These are phyloP conservation scores for Panaeolus cyanescens DNA, from an alignment of 768 basidiomycete species.

Conservation along the genomic window DNA sequence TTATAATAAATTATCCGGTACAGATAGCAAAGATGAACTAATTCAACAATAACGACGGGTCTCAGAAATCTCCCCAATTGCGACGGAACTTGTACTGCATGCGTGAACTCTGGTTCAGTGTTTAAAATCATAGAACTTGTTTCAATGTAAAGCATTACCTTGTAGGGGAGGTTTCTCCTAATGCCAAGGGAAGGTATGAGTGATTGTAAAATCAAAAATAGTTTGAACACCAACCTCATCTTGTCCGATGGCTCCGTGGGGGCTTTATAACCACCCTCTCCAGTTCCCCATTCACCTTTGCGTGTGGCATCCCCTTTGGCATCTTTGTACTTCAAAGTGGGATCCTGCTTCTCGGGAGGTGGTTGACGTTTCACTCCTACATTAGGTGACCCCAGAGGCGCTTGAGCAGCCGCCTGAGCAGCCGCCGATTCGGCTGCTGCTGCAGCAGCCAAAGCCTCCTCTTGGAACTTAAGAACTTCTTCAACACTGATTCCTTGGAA, in stretches of 20 bases:
- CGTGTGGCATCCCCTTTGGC: slow-evolving; percentile 53
- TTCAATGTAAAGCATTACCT: slow-evolving; percentile 50
- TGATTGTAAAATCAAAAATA: slow-evolving; percentile 3
- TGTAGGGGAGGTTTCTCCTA: slow-evolving; percentile 85
- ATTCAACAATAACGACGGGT: background rate
- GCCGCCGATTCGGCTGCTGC: slow-evolving; percentile 12
- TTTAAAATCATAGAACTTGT: slow-evolving; percentile 25
- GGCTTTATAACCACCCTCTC: slow-evolving; percentile 68
- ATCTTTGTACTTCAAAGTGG: slow-evolving; percentile 57
- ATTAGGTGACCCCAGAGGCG: slow-evolving; percentile 41
- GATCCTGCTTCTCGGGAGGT: slow-evolving; percentile 74
- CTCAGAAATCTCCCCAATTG: slow-evolving; percentile 85
- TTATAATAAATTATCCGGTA: slow-evolving; percentile 12
- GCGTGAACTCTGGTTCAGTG: slow-evolving; percentile 53
- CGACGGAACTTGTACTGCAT: slow-evolving; percentile 91
- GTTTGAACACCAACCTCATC: slow-evolving; percentile 52
- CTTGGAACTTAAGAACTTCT: slow-evolving; percentile 61
- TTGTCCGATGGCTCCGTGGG: slow-evolving; percentile 78
- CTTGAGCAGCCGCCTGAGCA: slow-evolving; percentile 10
- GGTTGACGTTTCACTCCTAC: slow-evolving; percentile 40
- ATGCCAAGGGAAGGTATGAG: background rate
- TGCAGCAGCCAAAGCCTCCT: slow-evolving; percentile 32
- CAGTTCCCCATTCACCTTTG: slow-evolving; percentile 72
- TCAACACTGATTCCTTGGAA: slow-evolving; percentile 83
- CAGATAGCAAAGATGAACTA: background rate